A percentile compares a stretch with the other conserved stretches of the same genome.
phyloP scores from a whole-genome alignment of 345 rosid genomes.

The Schrenkiella parvula region DNA sequence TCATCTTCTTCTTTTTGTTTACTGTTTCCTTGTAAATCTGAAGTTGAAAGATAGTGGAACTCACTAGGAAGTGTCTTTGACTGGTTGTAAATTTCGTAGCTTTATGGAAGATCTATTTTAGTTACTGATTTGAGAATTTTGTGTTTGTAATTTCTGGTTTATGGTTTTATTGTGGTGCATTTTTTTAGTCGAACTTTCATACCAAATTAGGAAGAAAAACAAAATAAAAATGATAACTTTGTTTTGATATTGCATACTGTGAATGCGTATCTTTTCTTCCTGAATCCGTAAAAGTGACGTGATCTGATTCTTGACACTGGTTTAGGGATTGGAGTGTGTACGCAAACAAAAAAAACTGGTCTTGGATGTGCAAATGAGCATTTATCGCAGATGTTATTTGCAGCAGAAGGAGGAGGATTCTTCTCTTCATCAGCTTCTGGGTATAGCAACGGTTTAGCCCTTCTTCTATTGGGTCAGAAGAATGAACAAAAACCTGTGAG shows the following conservation, averaged over 20 bases:
- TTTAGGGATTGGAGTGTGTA: constrained; percentile 27
- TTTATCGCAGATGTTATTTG: constrained; percentile 83
- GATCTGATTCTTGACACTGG: constrained; percentile 20
- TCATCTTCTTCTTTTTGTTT: not conserved
- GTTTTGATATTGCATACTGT: not conserved
- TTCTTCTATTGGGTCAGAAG: constrained; percentile 86
- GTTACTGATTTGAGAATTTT: not conserved
- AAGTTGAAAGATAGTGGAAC: not conserved
- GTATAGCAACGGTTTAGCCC: constrained; percentile 90
- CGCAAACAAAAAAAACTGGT: not conserved
- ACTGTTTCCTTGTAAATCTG: constrained; percentile 9
- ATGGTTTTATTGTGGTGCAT: not conserved
- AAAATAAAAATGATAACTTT: not conserved
- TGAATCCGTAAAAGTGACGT: not conserved
- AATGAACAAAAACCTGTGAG: constrained; percentile 75
- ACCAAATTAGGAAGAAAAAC: not conserved
- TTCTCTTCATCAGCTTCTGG: constrained; percentile 99
- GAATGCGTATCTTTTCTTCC: no score
- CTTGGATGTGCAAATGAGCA: constrained; percentile 67
- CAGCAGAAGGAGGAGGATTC: constrained; percentile 99
- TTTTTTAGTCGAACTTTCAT: not conserved
- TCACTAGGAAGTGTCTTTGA: not conserved
- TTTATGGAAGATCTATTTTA: not conserved
- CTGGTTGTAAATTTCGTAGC: not conserved
- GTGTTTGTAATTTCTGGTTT: not conserved